Conservation (phyloP, 2,329 filamentous ascomycete species). For the Trichoderma afroharzianum region DNA sequence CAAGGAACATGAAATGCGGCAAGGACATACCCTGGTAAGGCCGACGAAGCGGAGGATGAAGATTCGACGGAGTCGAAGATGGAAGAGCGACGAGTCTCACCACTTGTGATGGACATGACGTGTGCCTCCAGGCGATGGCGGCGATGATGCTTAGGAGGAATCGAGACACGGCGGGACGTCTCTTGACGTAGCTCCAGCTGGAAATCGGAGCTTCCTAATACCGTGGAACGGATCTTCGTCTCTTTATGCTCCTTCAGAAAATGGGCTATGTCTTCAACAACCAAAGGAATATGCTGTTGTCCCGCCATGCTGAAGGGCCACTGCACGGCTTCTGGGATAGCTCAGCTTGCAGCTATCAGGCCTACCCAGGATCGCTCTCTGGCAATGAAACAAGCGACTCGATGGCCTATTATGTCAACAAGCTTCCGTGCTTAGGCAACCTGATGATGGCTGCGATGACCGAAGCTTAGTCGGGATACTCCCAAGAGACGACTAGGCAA, state of each 20-base stretch:
- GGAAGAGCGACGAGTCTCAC: not conserved
- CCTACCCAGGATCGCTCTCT: not conserved
- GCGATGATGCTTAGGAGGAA: not conserved
- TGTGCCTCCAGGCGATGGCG: not conserved
- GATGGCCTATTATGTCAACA: not conserved
- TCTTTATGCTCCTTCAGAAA: not conserved
- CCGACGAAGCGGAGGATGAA: not conserved
- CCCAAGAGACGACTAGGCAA: not conserved
- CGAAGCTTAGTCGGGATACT: not conserved
- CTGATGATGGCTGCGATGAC: not conserved
- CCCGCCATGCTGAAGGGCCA: not conserved
- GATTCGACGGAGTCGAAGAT: not conserved
- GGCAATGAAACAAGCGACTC: not conserved
- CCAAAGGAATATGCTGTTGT: not conserved
- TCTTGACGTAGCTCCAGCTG: not conserved
- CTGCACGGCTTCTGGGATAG: not conserved
- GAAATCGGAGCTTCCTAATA: not conserved
- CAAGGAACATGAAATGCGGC: not conserved
- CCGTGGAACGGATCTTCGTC: not conserved
- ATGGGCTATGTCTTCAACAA: not conserved
- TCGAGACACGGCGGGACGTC: not conserved
- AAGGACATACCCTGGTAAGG: not conserved
- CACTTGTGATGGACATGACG: not conserved
- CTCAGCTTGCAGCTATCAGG: not conserved
- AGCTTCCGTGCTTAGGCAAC: not conserved